These are phyloP conservation scores for Fusarium tupiense DNA, from an alignment of 2,329 filamentous ascomycete species.

Conservation along the genomic window DNA sequence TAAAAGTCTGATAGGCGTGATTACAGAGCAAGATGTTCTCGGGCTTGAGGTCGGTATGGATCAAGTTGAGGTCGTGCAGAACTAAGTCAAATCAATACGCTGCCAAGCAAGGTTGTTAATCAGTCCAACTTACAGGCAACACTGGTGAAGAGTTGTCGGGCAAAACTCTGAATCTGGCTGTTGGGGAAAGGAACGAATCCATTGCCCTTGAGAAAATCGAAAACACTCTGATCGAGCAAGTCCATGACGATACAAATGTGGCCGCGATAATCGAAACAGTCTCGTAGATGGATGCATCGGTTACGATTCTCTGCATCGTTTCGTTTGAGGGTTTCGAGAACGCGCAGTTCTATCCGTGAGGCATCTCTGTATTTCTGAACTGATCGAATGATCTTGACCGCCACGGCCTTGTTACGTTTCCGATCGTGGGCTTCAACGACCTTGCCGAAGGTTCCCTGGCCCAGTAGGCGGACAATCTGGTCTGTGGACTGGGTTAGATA, in stretches of 20 bases:
- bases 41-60: conserved; percentile 84
- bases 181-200: conserved; percentile 96
- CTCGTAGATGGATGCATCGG: conserved; percentile 93
- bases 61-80: conserved; percentile 94
- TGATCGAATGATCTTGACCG: conserved; percentile 97
- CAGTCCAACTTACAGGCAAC: conserved; percentile 83
- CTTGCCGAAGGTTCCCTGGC: conserved; percentile 98
- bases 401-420: conserved; percentile 79
- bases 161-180: conserved; percentile 98
- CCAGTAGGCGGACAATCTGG: conserved; percentile 86
- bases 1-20: conserved; percentile 74
- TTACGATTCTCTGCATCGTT: conserved; percentile 95
- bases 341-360: conserved; percentile 91
- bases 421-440: conserved; percentile 92
- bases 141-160: conserved; percentile 94
- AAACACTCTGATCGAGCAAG: conserved; percentile 90
- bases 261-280: conserved; percentile 96
- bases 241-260: conserved; percentile 91
- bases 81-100: conserved; percentile 62
- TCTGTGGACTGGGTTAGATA: conserved; percentile 63
- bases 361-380: conserved; percentile 99
- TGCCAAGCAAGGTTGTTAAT: neutral
- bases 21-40: conserved; percentile 76
- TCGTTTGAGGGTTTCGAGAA: conserved; percentile 88
- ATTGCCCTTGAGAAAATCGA: conserved; percentile 97